Evolutionary conservation across 140 eudicot species (phyloP).

Genomic region (Anethum foeniculum): DNA sequence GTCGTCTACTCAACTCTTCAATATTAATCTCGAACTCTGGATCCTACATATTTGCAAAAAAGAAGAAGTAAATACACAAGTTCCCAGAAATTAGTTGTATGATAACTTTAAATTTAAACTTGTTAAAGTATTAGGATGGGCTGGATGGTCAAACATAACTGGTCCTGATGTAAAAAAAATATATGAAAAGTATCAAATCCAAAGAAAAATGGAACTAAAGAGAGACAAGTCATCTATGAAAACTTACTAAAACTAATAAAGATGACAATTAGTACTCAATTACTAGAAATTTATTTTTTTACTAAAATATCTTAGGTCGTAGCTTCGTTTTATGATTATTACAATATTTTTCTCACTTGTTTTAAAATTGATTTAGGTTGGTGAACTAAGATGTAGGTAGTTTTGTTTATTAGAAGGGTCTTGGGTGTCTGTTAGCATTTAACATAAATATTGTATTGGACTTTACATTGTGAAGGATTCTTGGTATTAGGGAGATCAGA

Average conservation of each 20-base stretch:
- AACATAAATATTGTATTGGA: not conserved
- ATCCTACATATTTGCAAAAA: no score
- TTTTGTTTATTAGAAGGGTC: not conserved
- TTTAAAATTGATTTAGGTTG: not conserved
- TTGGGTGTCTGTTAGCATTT: not conserved
- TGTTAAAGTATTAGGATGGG: not conserved
- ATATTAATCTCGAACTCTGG: no score
- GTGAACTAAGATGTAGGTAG: not conserved
- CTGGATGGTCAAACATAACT: not conserved
- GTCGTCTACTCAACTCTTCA: no score
- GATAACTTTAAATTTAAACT: not conserved
- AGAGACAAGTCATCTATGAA: not conserved
- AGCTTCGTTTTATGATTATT: not conserved
- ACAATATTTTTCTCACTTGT: not conserved
- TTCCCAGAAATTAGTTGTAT: not conserved
- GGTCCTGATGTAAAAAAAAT: no score
- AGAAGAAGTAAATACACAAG: not conserved
- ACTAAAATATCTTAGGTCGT: not conserved
- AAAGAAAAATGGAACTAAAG: not conserved
- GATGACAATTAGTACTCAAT: not conserved
- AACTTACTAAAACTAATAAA: not conserved
- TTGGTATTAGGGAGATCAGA: not conserved
- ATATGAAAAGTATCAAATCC: no score
- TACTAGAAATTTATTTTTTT: not conserved
- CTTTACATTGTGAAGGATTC: not conserved